phyloP scores from a whole-genome alignment of 2,329 filamentous ascomycete genomes.

The Phialophora macrospora region DNA sequence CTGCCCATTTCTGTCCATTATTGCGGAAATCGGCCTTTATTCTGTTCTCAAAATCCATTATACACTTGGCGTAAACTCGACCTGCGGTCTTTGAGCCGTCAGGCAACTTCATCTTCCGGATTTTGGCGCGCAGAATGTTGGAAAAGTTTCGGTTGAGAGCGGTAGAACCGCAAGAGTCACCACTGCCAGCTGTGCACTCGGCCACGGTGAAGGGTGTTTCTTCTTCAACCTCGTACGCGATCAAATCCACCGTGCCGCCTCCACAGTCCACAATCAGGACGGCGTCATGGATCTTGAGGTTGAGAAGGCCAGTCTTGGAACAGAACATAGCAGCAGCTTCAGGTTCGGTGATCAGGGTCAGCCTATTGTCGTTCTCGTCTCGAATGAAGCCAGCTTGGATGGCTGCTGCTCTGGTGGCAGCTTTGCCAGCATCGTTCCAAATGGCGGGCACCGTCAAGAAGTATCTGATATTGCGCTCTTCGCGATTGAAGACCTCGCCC shows the following conservation, averaged over 20 bases:
- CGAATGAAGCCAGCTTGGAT: conserved; percentile 96
- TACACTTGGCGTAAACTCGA: conserved; percentile 97
- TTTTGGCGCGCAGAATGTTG: conserved; percentile 96
- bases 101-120: conserved; percentile 97
- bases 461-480: conserved; percentile 97
- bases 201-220: conserved; percentile 96
- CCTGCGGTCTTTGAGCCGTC: conserved; percentile 97
- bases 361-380: conserved; percentile 94
- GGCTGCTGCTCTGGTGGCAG: conserved; percentile 90
- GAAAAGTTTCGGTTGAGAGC: conserved; percentile 97
- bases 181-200: conserved; percentile 95
- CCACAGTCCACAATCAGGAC: conserved; percentile 97
- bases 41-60: conserved; percentile 99
- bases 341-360: conserved; percentile 93
- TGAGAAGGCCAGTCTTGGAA: conserved; percentile 92
- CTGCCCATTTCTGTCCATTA: conserved; percentile 98
- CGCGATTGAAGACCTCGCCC: conserved; percentile 95
- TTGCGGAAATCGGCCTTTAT: conserved; percentile 99
- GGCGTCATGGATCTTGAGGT: conserved; percentile 98
- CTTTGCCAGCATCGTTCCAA: conserved; percentile 98
- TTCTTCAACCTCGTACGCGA: conserved; percentile 97
- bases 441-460: conserved; percentile 99
- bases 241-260: conserved; percentile 97
- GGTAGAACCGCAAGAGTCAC: conserved; percentile 97
- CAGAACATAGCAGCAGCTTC: conserved; percentile 98